Conservation (phyloP, 805 yeast species). For the Sugiyamaella qingdaonensis region DNA sequence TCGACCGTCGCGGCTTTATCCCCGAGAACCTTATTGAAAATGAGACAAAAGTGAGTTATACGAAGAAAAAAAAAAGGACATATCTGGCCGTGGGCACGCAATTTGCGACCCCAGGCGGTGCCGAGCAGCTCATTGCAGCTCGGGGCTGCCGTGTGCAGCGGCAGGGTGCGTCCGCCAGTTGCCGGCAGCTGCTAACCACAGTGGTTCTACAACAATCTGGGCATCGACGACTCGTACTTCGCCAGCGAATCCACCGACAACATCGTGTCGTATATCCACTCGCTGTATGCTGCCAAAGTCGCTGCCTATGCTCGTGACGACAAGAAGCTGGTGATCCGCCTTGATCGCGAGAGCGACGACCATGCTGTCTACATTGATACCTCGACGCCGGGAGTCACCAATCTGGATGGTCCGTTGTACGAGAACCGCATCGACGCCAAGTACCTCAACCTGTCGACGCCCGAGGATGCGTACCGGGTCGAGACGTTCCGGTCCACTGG, state of each 20-base stretch:
- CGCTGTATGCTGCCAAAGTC: constrained; percentile 87
- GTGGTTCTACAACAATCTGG: constrained; percentile 85
- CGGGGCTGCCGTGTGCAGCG: not conserved
- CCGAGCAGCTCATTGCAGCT: not conserved
- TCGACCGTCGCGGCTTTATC: constrained; percentile 81
- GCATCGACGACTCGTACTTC: constrained; percentile 89
- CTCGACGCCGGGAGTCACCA: constrained; percentile 47
- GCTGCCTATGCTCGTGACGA: constrained; percentile 73
- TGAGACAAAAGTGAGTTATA: constrained; percentile 52
- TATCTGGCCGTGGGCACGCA: not conserved
- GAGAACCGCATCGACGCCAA: constrained; percentile 78
- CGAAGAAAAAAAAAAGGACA: too few relatives aligned
- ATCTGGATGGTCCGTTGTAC: constrained; percentile 44
- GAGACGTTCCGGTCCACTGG: constrained; percentile 66
- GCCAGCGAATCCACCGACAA: constrained; percentile 78
- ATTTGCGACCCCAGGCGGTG: too few relatives aligned
- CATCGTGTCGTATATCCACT: constrained; percentile 78
- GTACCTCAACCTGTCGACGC: constrained; percentile 47
- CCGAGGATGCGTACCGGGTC: constrained; percentile 53
- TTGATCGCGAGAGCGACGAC: constrained; percentile 72
- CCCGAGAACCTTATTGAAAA: constrained; percentile 82
- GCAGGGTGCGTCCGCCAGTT: not conserved
- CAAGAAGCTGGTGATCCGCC: constrained; percentile 61
- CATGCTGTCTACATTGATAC: constrained; percentile 92
- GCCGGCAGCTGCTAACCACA: not conserved